These are phyloP conservation scores for Marsdenia floribunda DNA, from an alignment of 257 asterid genomes.

Conservation along the genomic window DNA sequence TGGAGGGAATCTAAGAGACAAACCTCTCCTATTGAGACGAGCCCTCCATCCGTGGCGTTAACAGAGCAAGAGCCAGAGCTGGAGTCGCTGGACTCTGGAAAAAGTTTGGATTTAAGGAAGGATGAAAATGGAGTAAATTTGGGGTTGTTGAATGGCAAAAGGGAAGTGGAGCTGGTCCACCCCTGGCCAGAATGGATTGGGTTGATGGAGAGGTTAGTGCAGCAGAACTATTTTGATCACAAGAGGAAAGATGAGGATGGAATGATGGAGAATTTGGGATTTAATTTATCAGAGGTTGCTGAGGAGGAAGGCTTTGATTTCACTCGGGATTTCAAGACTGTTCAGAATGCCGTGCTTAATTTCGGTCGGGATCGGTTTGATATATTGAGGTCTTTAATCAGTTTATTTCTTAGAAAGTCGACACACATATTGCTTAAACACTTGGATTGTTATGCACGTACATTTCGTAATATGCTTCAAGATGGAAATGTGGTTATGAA, in stretches of 20 bases:
- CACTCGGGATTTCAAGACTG: constrained; percentile 70
- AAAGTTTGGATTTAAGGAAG: constrained; percentile 30
- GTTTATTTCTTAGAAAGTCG: neutral
- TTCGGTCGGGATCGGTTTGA: constrained; percentile 87
- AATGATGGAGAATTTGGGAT: constrained; percentile 69
- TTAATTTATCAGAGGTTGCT: constrained; percentile 37
- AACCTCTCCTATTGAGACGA: constrained; percentile 18
- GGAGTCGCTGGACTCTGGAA: constrained; percentile 17
- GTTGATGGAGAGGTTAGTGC: constrained; percentile 84
- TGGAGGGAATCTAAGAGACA: constrained; percentile 81
- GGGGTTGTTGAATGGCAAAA: constrained; percentile 31
- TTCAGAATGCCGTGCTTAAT: constrained; percentile 68
- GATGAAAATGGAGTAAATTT: constrained; percentile 28
- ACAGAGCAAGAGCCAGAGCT: neutral
- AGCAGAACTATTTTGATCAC: constrained; percentile 92
- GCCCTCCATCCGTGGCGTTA: neutral
- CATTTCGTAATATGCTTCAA: neutral
- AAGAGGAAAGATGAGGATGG: constrained; percentile 87
- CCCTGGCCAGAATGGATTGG: constrained; percentile 97
- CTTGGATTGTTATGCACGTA: neutral
- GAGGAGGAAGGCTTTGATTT: constrained; percentile 51
- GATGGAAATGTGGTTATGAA: neutral
- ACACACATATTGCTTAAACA: neutral
- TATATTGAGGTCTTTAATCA: constrained; percentile 54
- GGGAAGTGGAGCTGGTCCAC: constrained; percentile 74